phyloP scores from a whole-genome alignment of 2,329 filamentous ascomycete genomes.

The Chaetomiaceae sp. region DNA sequence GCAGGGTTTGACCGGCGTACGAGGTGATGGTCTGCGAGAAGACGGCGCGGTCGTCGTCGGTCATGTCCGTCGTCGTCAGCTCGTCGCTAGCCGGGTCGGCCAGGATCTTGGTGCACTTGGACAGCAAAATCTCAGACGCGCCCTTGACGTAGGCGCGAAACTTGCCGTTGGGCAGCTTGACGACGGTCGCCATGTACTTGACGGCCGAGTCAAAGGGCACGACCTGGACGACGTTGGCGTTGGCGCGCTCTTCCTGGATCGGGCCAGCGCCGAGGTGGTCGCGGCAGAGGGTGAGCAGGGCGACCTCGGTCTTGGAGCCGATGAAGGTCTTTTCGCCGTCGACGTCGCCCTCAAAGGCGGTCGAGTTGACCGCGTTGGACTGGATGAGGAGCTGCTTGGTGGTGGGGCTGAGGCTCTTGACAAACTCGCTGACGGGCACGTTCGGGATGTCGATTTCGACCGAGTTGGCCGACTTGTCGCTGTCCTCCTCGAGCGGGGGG shows the following conservation, averaged over 20 bases:
- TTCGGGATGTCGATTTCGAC: slow-evolving; percentile 29
- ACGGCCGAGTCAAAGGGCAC: slow-evolving; percentile 51
- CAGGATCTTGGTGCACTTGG: slow-evolving; percentile 40
- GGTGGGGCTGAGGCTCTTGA: slow-evolving; percentile 18
- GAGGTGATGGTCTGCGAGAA: slow-evolving; percentile 53
- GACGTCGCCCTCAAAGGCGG: slow-evolving; percentile 48
- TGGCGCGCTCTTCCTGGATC: slow-evolving; percentile 43
- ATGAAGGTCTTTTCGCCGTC: slow-evolving; percentile 39
- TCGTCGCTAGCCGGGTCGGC: slow-evolving; percentile 43
- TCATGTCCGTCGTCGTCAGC: slow-evolving; percentile 48
- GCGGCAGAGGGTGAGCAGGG: slow-evolving; percentile 42
- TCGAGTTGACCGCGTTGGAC: slow-evolving; percentile 43
- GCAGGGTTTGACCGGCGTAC: slow-evolving; percentile 63
- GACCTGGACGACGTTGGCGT: slow-evolving; percentile 43
- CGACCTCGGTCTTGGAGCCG: slow-evolving; percentile 53
- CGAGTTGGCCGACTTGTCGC: slow-evolving; percentile 25
- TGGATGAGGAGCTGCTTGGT: slow-evolving; percentile 28
- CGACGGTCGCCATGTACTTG: slow-evolving; percentile 54
- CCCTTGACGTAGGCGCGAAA: slow-evolving; percentile 54
- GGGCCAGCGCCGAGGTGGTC: slow-evolving; percentile 41
- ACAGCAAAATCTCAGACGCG: slow-evolving; percentile 52
- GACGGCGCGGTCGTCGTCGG: slow-evolving; percentile 51
- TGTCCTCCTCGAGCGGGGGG: slow-evolving; percentile 18
- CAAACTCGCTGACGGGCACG: slow-evolving; percentile 27
- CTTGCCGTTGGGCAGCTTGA: slow-evolving; percentile 41